phyloP scores from a whole-genome alignment of 805 yeast genomes.

The Candida germanica region DNA sequence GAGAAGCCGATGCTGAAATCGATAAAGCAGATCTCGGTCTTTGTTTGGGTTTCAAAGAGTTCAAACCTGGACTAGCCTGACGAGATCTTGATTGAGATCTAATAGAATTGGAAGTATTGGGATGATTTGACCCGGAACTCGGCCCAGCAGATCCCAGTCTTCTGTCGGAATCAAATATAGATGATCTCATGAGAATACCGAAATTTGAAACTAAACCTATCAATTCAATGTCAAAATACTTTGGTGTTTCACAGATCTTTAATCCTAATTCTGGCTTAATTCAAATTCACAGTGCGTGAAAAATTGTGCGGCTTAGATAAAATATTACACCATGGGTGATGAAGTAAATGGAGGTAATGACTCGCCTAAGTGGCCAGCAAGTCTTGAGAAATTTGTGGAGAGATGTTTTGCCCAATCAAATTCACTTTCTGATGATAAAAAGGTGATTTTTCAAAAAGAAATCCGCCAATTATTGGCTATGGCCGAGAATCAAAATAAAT shows the following conservation, averaged over 20 bases:
- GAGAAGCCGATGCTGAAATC: background rate
- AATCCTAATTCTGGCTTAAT: too few species aligned
- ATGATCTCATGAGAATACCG: slow-evolving; percentile 25
- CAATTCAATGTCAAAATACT: too few species aligned
- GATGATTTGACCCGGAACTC: too few species aligned
- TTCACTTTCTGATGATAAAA: slow-evolving; percentile 29
- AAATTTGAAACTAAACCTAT: background rate
- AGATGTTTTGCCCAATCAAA: slow-evolving; percentile 42
- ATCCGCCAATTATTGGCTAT: slow-evolving; percentile 45
- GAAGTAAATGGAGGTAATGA: background rate
- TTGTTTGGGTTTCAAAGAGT: slow-evolving; percentile 2
- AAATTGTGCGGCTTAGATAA: background rate
- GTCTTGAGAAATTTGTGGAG: slow-evolving; percentile 49
- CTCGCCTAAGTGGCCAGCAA: slow-evolving; percentile 47
- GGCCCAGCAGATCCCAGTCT: too few species aligned
- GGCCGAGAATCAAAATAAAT: slow-evolving; percentile 43
- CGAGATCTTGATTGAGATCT: slow-evolving; percentile 1
- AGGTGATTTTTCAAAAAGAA: slow-evolving; percentile 45
- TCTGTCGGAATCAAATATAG: slow-evolving; percentile 23
- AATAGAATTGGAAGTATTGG: background rate
- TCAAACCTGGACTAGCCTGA: slow-evolving; percentile 4
- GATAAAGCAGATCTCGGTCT: slow-evolving; percentile 1
- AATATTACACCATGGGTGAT: background rate
- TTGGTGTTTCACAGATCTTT: too few species aligned
- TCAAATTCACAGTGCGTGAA: too few species aligned